Evolutionary conservation across 805 yeast genomes (phyloP).

Genomic region (Ogataea pini): DNA sequence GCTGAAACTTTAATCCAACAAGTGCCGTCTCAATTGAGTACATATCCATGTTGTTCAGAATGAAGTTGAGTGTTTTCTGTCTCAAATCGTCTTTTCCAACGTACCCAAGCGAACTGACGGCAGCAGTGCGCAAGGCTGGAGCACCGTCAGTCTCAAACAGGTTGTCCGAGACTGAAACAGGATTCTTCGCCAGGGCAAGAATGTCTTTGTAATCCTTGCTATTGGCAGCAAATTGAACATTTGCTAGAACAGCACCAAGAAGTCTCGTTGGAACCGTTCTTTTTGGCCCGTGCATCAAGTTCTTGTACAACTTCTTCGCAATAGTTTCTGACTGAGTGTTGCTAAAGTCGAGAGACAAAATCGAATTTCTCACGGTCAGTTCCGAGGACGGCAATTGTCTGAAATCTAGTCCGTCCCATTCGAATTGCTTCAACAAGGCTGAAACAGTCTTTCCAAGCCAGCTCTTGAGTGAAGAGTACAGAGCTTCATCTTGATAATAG

Average conservation of each 20-base stretch:
- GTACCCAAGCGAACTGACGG: slow-evolving; percentile 57
- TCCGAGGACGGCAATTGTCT: slow-evolving; percentile 36
- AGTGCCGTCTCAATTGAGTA: slow-evolving; percentile 56
- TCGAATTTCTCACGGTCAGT: slow-evolving; percentile 43
- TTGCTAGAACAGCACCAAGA: slow-evolving; percentile 43
- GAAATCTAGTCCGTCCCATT: slow-evolving; percentile 39
- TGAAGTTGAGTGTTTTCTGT: slow-evolving; percentile 56
- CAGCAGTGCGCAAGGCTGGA: slow-evolving; percentile 53
- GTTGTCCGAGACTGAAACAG: slow-evolving; percentile 45
- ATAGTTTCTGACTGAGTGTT: slow-evolving; percentile 34
- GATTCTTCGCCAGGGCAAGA: slow-evolving; percentile 51
- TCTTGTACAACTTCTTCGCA: slow-evolving; percentile 46
- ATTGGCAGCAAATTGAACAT: slow-evolving; percentile 26
- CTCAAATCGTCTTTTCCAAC: slow-evolving; percentile 46
- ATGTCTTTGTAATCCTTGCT: slow-evolving; percentile 62
- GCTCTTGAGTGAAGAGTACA: slow-evolving; percentile 10
- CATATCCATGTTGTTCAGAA: slow-evolving; percentile 56
- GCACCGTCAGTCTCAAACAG: slow-evolving; percentile 25
- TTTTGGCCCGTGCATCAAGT: slow-evolving; percentile 53
- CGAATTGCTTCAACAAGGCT: slow-evolving; percentile 33
- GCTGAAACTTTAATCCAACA: slow-evolving; percentile 51
- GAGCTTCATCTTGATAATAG: slow-evolving; percentile 21
- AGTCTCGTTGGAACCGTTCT: slow-evolving; percentile 53
- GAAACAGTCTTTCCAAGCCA: slow-evolving; percentile 23
- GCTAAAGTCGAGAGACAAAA: slow-evolving; percentile 42